Conservation (phyloP, 768 basidiomycete species). For the Udeniomyces megalosporus region DNA sequence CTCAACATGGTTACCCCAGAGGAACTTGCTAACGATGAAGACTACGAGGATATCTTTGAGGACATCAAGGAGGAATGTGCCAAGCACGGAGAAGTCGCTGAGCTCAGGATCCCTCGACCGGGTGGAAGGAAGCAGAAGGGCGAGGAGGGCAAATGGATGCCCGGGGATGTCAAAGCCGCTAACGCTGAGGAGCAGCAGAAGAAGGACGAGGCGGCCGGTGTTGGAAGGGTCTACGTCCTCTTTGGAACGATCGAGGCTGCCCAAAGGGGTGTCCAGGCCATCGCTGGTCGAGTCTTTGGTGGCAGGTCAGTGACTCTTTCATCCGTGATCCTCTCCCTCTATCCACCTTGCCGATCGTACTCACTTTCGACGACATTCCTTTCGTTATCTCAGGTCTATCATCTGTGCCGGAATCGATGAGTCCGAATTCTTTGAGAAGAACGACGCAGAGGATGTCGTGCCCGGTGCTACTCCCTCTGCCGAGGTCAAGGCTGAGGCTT, state of each 20-base stretch:
- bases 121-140: slow-evolving; percentile 36
- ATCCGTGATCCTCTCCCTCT: not conserved
- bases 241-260: slow-evolving; percentile 50
- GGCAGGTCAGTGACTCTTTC: slow-evolving; percentile 17
- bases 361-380: too few species aligned
- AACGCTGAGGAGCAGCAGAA: slow-evolving; percentile 40
- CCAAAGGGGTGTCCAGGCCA: slow-evolving; percentile 54
- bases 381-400: too few species aligned
- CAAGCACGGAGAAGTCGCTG: slow-evolving; percentile 63
- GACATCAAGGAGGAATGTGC: slow-evolving; percentile 84
- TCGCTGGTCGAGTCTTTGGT: slow-evolving; percentile 52
- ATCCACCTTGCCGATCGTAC: too few species aligned
- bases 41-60: slow-evolving; percentile 85
- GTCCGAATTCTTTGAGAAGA: too few species aligned
- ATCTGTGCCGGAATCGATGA: too few species aligned
- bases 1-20: slow-evolving; percentile 96
- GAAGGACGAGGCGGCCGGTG: slow-evolving; percentile 59
- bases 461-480: too few species aligned
- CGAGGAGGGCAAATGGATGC: slow-evolving; percentile 17
- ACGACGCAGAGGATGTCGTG: not conserved
- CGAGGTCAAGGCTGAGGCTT: too few species aligned
- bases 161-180: slow-evolving; percentile 39
- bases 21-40: slow-evolving; percentile 73
- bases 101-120: slow-evolving; percentile 75
- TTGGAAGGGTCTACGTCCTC: slow-evolving; percentile 91